phyloP scores from a whole-genome alignment of 495 filamentous ascomycete species.

The Niebla homalea region DNA sequence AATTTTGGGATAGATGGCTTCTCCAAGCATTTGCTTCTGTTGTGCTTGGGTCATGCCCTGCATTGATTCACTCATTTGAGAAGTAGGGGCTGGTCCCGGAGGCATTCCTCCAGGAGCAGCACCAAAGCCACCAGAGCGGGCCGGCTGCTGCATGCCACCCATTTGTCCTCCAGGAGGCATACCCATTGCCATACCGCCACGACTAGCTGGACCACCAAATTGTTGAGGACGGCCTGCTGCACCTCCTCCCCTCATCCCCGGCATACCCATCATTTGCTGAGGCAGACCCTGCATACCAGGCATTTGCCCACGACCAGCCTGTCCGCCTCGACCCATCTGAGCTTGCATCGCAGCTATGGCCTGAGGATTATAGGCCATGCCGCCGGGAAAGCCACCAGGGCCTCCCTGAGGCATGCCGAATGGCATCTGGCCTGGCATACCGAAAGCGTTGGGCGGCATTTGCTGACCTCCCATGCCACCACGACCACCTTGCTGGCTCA shows the following conservation, averaged over 20 bases:
- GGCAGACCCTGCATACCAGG: constrained; percentile 57
- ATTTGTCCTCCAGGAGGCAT: constrained; percentile 34
- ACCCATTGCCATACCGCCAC: constrained; percentile 33
- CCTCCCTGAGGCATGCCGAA: constrained; percentile 57
- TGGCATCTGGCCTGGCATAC: constrained; percentile 60
- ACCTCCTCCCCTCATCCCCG: constrained; percentile 57
- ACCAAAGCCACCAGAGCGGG: constrained; percentile 22
- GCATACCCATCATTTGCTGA: constrained; percentile 49
- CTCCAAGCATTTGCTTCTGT: constrained; percentile 97
- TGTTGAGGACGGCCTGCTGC: constrained; percentile 34
- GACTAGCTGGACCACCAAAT: constrained; percentile 24
- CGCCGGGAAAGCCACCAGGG: constrained; percentile 39
- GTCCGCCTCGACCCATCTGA: constrained; percentile 51
- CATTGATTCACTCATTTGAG: constrained; percentile 34
- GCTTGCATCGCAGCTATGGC: constrained; percentile 42
- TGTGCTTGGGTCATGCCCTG: constrained; percentile 44
- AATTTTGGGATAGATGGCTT: constrained; percentile 97
- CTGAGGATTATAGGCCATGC: constrained; percentile 42
- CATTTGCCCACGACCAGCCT: constrained; percentile 61
- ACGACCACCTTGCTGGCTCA: constrained; percentile 75
- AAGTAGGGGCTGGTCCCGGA: constrained; percentile 22
- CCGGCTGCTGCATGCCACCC: constrained; percentile 29
- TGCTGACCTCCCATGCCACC: constrained; percentile 50
- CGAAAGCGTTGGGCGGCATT: constrained; percentile 69
- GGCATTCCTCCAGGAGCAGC: constrained; percentile 26